A percentile compares a stretch with the other conserved stretches of the same genome.
Conservation (phyloP, 2,329 filamentous ascomycete genomes). For the Penicillium sp. region DNA sequence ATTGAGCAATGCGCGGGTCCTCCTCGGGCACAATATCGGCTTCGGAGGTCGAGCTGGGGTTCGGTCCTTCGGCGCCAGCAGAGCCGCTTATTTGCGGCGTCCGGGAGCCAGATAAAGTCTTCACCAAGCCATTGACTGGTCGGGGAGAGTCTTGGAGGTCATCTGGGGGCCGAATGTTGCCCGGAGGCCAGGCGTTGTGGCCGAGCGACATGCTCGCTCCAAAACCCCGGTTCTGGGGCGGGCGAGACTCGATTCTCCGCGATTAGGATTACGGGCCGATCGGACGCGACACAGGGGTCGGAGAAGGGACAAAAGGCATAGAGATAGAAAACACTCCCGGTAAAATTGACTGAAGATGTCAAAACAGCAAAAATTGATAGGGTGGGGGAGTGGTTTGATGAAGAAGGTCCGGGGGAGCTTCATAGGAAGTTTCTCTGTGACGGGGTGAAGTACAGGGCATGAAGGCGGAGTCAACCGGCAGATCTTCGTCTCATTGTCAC, state of each 20-base stretch:
- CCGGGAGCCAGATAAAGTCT: constrained; percentile 43
- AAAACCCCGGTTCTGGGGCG: constrained; percentile 47
- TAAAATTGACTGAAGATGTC: constrained; percentile 28
- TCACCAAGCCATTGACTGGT: constrained; percentile 44
- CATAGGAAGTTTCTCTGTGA: constrained; percentile 40
- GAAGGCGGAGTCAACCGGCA: constrained; percentile 33
- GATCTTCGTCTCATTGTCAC: constrained; percentile 29
- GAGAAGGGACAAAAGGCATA: constrained; percentile 34
- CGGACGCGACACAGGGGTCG: constrained; percentile 27
- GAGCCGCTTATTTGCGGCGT: constrained; percentile 47
- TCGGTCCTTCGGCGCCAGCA: constrained; percentile 46
- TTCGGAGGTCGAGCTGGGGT: constrained; percentile 50
- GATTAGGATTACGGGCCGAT: constrained; percentile 38
- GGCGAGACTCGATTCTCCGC: constrained; percentile 47
- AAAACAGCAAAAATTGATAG: constrained; percentile 35
- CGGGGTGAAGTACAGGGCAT: constrained; percentile 39
- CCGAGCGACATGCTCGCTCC: constrained; percentile 62
- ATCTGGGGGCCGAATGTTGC: constrained; percentile 59
- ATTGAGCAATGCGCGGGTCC: constrained; percentile 65
- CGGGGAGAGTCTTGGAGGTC: constrained; percentile 50
- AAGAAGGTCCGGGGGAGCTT: constrained; percentile 33
- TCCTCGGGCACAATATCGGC: constrained; percentile 64
- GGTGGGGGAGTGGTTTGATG: constrained; percentile 36
- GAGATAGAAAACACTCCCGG: constrained; percentile 21
- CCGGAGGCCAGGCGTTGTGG: constrained; percentile 67